Base-by-base conservation (phyloP, 2,329 filamentous ascomycete genomes). In the Fusarium sp. region DNA sequence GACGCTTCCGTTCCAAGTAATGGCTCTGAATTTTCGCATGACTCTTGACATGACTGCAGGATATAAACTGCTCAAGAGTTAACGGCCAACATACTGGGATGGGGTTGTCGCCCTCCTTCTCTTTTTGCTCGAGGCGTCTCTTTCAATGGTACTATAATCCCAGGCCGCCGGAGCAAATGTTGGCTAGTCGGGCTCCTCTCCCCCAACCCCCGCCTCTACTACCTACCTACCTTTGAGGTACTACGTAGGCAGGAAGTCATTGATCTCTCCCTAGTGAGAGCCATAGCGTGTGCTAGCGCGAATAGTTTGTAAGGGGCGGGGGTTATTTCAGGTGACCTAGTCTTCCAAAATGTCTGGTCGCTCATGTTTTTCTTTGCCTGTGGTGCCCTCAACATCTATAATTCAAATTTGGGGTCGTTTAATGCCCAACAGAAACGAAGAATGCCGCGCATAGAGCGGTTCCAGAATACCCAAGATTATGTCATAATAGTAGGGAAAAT, bases 1-100 rank as follows among this genome's bases (percentile, higher is more conserved):
- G 44, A 61, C 46, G 49, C 38, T 54, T 53, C 42, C 15, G 24
- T 54, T n/a, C 20, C 45, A 45, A 72, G 69, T 66, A 68, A 72
- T 72, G 56, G 20, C 34, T 40, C 42, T 24, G 34, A 59, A 59
- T 34, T 45, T 42, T 47, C 9, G 6, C 18, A 49, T 66, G 56
- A 30, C 53, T 63, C 30, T 66, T 57, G 14, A 53, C 49, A 53
- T 40, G 18, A 29, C 32, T 18, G 15, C n/a, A 15, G 34, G 24
- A 43, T 43, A 53, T 42, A 32, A 42, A 57, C 43, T 43, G 50
- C 45, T 27, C n/a, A 32, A 44, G 22, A 40, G 65, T 56, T 24
- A 20, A 27, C 22, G 45, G 25, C 54, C 40, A 27, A 30, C 24
- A 65, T 44, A 61, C 44, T 14, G 16, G 24, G 32, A 42, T 27